These are phyloP conservation scores for Talaromyces sp. DNA, from an alignment of 2,329 filamentous ascomycete species.

Conservation along the genomic window DNA sequence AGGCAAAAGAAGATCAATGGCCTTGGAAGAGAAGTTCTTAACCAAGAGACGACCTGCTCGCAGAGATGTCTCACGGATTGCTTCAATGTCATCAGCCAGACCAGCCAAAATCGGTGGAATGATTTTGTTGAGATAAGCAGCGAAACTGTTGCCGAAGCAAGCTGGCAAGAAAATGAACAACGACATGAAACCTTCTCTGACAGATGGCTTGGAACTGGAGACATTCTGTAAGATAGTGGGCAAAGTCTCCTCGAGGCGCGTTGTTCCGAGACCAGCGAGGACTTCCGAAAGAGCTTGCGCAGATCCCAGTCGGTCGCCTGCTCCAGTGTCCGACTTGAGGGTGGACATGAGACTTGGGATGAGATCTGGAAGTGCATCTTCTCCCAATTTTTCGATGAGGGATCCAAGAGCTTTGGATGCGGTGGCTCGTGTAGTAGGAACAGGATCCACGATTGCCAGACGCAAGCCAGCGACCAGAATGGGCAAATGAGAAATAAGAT, in stretches of 20 bases:
- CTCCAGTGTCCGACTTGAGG: constrained; percentile 93
- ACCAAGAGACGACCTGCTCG: constrained; percentile 90
- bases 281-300: constrained; percentile 96
- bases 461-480: constrained; percentile 90
- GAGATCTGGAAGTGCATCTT: constrained; percentile 93
- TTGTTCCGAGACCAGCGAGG: constrained; percentile 87
- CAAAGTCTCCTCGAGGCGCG: constrained; percentile 88
- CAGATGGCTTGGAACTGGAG: constrained; percentile 80
- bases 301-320: constrained; percentile 91
- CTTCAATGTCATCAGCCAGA: constrained; percentile 92
- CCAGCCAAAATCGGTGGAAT: constrained; percentile 93
- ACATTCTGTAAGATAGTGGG: constrained; percentile 97
- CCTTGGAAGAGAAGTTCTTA: constrained; percentile 95
- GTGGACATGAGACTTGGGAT: constrained; percentile 98
- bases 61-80: constrained; percentile 93
- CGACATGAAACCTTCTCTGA: constrained; percentile 98
- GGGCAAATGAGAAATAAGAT: constrained; percentile 84
- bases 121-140: constrained; percentile 90
- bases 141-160: constrained; percentile 98
- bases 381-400: constrained; percentile 95
- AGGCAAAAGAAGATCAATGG: constrained; percentile 88
- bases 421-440: constrained; percentile 92
- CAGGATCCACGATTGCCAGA: constrained; percentile 86
- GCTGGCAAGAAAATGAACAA: constrained; percentile 98
- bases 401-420: constrained; percentile 94